Conservation (phyloP, 2,329 filamentous ascomycete genomes). For the Claviceps digitariae region DNA sequence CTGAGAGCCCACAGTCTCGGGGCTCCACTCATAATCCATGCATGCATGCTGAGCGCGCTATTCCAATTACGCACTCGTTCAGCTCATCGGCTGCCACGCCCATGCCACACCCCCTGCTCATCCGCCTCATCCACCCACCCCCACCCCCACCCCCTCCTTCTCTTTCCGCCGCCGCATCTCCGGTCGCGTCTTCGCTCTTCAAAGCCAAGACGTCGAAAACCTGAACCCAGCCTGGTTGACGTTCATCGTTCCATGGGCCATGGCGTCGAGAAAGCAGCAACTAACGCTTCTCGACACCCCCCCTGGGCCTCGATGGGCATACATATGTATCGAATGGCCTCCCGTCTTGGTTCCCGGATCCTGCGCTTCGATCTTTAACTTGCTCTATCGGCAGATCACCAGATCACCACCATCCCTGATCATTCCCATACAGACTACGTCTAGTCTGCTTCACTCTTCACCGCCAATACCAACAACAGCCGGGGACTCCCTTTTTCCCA, state of each 20-base stretch:
- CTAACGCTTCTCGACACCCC: background rate
- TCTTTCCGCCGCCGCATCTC: too few relatives aligned
- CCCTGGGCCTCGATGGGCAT: background rate
- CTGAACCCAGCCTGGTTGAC: background rate
- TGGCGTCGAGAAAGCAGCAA: background rate
- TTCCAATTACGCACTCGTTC: too few relatives aligned
- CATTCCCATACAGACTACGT: background rate
- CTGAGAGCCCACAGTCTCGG: background rate
- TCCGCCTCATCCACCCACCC: too few relatives aligned
- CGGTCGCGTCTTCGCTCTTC: background rate
- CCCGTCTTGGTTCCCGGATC: background rate
- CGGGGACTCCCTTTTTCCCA: background rate
- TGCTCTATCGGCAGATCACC: background rate
- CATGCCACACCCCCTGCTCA: too few relatives aligned
- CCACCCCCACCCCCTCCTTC: background rate
- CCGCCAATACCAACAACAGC: too few relatives aligned
- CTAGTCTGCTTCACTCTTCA: background rate
- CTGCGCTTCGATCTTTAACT: background rate
- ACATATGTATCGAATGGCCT: slow-evolving; percentile 2
- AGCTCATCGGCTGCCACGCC: too few relatives aligned
- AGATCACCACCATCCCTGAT: background rate
- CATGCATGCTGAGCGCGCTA: too few relatives aligned
- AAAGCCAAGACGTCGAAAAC: background rate
- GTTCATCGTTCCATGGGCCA: background rate
- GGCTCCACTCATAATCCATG: background rate